phyloP scores from a whole-genome alignment of 768 basidiomycete genomes.

The Rhodotorula toruloides region DNA sequence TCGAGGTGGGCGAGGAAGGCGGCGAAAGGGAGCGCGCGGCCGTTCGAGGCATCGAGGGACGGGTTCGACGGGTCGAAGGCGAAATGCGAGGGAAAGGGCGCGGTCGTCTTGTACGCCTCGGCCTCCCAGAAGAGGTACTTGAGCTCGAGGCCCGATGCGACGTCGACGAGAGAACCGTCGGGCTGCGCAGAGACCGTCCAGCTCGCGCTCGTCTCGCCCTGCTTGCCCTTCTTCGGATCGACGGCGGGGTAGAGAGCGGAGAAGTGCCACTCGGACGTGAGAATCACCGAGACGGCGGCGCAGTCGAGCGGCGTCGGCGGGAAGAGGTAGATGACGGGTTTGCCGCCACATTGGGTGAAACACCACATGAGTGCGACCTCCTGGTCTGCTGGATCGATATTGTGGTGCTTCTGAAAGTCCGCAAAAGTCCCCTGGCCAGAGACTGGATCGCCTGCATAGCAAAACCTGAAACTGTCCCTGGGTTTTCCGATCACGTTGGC shows the following conservation, averaged over 20 bases:
- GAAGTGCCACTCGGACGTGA: slow-evolving; percentile 47
- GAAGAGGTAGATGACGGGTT: slow-evolving; percentile 50
- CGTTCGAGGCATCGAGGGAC: slow-evolving; percentile 32
- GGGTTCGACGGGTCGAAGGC: slow-evolving; percentile 21
- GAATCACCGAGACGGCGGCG: slow-evolving; percentile 45
- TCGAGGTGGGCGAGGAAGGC: slow-evolving; percentile 50
- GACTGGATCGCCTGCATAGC: no score
- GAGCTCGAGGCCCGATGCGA: slow-evolving; percentile 43
- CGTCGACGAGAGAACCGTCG: slow-evolving; percentile 47
- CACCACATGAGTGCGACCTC: no score
- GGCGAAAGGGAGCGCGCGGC: slow-evolving; percentile 45
- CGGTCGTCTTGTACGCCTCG: slow-evolving; percentile 3
- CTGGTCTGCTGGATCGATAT: no score
- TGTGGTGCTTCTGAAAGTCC: no score
- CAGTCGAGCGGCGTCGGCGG: slow-evolving; percentile 42
- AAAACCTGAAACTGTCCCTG: no score
- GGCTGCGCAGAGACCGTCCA: slow-evolving; percentile 47
- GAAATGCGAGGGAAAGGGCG: not conserved
- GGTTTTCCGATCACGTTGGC: no score
- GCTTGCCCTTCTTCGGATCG: not conserved
- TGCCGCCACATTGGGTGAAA: no score
- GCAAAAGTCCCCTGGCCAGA: no score
- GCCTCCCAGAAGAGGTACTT: slow-evolving; percentile 51
- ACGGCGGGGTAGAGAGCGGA: slow-evolving; percentile 43
- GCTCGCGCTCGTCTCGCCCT: no score